A percentile compares a stretch with the other conserved stretches of the same genome.
Conservation (phyloP, 176 grass and related monocot species). For the Alloteropsis semialata region DNA sequence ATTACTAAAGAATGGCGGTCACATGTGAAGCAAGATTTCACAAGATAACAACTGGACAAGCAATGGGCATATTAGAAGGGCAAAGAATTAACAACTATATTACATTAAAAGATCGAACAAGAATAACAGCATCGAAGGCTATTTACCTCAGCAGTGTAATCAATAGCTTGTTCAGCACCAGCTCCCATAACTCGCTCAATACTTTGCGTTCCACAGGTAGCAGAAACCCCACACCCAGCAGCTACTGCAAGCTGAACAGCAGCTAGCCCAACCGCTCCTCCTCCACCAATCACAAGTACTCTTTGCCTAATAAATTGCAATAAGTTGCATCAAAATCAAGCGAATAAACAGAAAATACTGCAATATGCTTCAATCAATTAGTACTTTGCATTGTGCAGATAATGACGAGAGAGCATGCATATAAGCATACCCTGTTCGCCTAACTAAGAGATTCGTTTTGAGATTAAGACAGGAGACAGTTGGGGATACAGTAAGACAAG, state of each 20-base stretch:
- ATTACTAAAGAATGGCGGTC: constrained; percentile 4
- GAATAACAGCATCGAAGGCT: neutral
- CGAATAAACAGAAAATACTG: neutral
- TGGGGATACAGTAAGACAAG: neutral
- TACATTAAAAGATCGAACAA: neutral
- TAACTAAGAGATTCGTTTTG: constrained; percentile 2
- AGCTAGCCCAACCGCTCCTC: constrained; percentile 86
- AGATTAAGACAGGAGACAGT: neutral
- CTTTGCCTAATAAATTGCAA: constrained; percentile 61
- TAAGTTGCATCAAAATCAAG: neutral
- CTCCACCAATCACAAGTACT: constrained; percentile 89
- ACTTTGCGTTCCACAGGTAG: constrained; percentile 86
- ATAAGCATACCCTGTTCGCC: neutral
- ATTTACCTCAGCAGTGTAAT: constrained; percentile 82
- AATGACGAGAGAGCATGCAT: neutral
- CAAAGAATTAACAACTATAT: neutral
- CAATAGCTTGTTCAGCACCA: constrained; percentile 93
- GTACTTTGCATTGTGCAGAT: neutral
- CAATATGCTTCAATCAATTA: constrained; percentile 17
- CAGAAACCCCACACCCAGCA: constrained; percentile 67
- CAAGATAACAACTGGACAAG: constrained; percentile 4
- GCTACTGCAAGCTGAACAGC: constrained; percentile 81
- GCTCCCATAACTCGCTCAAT: constrained; percentile 56
- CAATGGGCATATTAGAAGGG: constrained; percentile 8
- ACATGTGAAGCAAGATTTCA: neutral